These are phyloP conservation scores for Licmophora abbreviata DNA, from an alignment of 108 stramenopile genomes.

Conservation along the genomic window DNA sequence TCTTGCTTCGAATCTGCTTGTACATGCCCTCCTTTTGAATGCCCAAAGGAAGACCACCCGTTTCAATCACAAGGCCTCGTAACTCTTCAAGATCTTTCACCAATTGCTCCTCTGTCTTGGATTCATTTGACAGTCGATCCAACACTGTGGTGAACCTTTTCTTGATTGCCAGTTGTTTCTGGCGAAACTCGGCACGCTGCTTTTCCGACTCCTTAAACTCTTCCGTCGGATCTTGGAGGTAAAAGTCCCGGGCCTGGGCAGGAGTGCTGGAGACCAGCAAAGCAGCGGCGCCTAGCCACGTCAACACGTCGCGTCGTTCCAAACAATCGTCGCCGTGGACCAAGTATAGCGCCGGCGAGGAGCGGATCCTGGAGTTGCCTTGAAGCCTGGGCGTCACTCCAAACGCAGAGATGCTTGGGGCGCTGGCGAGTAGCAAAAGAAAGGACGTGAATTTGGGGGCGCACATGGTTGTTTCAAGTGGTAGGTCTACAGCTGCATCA, in stretches of 20 bases:
- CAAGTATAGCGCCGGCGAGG: too few species aligned
- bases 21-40: slow-evolving; percentile 79
- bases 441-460: too few species aligned
- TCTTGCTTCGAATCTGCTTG: slow-evolving; percentile 69
- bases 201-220: slow-evolving; percentile 81
- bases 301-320: too few species aligned
- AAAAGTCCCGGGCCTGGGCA: slow-evolving; percentile 43
- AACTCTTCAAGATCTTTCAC: slow-evolving; percentile 47
- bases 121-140: slow-evolving; percentile 39
- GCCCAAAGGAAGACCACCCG: slow-evolving; percentile 69
- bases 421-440: too few species aligned
- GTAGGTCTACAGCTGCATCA: too few species aligned
- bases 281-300: too few species aligned
- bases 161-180: slow-evolving; percentile 48
- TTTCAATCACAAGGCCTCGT: slow-evolving; percentile 30
- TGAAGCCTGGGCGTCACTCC: too few species aligned
- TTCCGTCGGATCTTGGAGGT: slow-evolving; percentile 75
- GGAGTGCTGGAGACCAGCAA: too few species aligned
- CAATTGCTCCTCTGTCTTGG: slow-evolving; percentile 42
- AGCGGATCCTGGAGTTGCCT: too few species aligned
- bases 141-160: slow-evolving; percentile 48
- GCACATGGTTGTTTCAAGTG: too few species aligned
- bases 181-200: slow-evolving; percentile 69
- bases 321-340: too few species aligned
- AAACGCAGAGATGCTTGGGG: too few species aligned